Evolutionary conservation across 495 filamentous ascomycete genomes (phyloP).

Genomic region (Penicillium desertorum): DNA sequence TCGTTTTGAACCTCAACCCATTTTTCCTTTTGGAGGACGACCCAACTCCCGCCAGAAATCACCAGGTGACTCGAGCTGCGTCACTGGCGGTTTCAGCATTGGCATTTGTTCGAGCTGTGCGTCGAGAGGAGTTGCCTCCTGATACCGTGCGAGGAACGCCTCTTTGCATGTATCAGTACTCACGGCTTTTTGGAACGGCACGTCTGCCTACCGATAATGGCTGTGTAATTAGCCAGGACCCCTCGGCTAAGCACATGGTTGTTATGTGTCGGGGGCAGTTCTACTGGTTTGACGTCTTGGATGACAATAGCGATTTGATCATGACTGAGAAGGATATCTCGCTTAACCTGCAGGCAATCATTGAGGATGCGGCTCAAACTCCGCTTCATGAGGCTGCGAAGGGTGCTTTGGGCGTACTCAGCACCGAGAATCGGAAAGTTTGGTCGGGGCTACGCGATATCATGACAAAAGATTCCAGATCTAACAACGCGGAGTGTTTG

Average conservation of each 20-base stretch:
- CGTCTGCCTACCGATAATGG: slow-evolving; percentile 93
- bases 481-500: slow-evolving; percentile 93
- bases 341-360: slow-evolving; percentile 87
- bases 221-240: slow-evolving; percentile 93
- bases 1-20: slow-evolving; percentile 95
- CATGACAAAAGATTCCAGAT: slow-evolving; percentile 77
- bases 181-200: slow-evolving; percentile 91
- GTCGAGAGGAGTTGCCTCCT: slow-evolving; percentile 88
- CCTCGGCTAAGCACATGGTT: slow-evolving; percentile 84
- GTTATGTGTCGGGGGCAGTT: slow-evolving; percentile 94
- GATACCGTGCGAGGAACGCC: slow-evolving; percentile 81
- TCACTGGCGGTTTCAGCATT: slow-evolving; percentile 88
- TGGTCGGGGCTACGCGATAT: slow-evolving; percentile 93
- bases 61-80: slow-evolving; percentile 92
- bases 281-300: slow-evolving; percentile 98
- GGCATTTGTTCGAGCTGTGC: slow-evolving; percentile 88
- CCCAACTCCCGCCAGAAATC: slow-evolving; percentile 90
- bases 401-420: slow-evolving; percentile 87
- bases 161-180: slow-evolving; percentile 97
- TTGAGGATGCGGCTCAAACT: slow-evolving; percentile 84
- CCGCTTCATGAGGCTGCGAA: slow-evolving; percentile 94
- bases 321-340: slow-evolving; percentile 96
- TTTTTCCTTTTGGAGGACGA: slow-evolving; percentile 98
- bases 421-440: slow-evolving; percentile 92
- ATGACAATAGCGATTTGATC: slow-evolving; percentile 90